Percentiles rank a stretch among this genome's conserved stretches.
These are phyloP conservation scores for Xerocomus minutiporus DNA, from an alignment of 1,284 basidiomycete genomes.

Conservation along the genomic window DNA sequence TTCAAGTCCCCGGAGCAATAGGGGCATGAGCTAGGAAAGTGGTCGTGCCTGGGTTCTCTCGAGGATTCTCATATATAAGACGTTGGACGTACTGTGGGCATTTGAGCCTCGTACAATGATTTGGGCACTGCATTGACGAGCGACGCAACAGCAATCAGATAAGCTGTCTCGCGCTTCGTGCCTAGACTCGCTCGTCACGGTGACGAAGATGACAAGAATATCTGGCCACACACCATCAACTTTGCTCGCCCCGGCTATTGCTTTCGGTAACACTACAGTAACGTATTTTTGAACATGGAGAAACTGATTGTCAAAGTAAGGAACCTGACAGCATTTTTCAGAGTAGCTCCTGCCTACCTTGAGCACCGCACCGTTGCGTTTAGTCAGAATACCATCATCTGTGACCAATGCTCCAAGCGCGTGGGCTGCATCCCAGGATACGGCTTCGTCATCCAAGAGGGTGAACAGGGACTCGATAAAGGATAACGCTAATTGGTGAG, in stretches of 20 bases:
- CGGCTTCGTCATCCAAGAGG: constrained; percentile 56
- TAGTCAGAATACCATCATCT: constrained; percentile 61
- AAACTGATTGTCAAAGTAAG: constrained; percentile 46
- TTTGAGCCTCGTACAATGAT: constrained; percentile 62
- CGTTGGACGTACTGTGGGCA: constrained; percentile 53
- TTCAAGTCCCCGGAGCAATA: constrained; percentile 82
- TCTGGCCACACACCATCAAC: constrained; percentile 37
- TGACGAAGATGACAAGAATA: neutral
- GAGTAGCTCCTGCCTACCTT: constrained; percentile 46
- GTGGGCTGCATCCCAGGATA: constrained; percentile 69
- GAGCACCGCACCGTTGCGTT: constrained; percentile 70
- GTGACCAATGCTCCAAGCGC: constrained; percentile 65
- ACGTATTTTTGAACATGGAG: constrained; percentile 85
- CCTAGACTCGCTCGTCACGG: constrained; percentile 34
- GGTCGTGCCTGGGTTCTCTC: neutral
- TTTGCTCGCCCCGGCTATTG: constrained; percentile 60
- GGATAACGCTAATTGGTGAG: constrained; percentile 53
- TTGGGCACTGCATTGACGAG: constrained; percentile 81
- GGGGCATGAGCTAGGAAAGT: constrained; percentile 69
- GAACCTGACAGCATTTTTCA: neutral
- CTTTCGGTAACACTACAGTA: constrained; percentile 66
- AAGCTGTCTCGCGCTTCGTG: constrained; percentile 53
- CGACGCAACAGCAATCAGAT: constrained; percentile 81
- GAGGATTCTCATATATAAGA: neutral
- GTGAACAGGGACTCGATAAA: constrained; percentile 66